These are phyloP conservation scores for Xylaria intraflava DNA, from an alignment of 495 filamentous ascomycete species.

Conservation along the genomic window DNA sequence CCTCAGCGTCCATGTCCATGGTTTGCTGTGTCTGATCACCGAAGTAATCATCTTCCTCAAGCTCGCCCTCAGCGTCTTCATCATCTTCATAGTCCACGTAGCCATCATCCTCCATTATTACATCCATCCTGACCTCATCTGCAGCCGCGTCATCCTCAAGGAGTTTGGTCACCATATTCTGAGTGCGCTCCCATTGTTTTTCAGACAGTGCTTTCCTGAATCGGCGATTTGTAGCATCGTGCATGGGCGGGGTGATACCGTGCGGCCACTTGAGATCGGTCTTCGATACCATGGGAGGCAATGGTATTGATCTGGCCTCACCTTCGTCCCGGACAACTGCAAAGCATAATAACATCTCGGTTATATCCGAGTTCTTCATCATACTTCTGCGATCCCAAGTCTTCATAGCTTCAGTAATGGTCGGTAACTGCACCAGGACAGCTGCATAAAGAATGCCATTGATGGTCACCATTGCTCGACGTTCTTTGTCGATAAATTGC, in stretches of 20 bases:
- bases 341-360: constrained; percentile 87
- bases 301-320: constrained; percentile 58
- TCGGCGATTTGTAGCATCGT: constrained; percentile 73
- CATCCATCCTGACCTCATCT: constrained; percentile 44
- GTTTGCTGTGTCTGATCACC: constrained; percentile 15
- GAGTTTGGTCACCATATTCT: constrained; percentile 71
- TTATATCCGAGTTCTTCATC: constrained; percentile 91
- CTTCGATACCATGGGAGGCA: constrained; percentile 59
- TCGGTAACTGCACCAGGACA: constrained; percentile 78
- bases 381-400: constrained; percentile 87
- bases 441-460: constrained; percentile 69
- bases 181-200: constrained; percentile 81
- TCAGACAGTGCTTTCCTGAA: constrained; percentile 80
- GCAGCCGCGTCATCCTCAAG: constrained; percentile 54
- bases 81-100: constrained; percentile 52
- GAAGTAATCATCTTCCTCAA: constrained; percentile 42
- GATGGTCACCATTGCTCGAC: constrained; percentile 66
- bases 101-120: constrained; percentile 41
- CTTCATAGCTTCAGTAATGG: constrained; percentile 91
- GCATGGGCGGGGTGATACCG: constrained; percentile 86
- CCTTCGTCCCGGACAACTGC: constrained; percentile 62
- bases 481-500: constrained; percentile 72
- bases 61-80: constrained; percentile 48
- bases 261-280: constrained; percentile 77
- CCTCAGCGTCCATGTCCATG: constrained; percentile 22